Percentiles rank a stretch among this genome's conserved stretches.
Conservation (phyloP, 768 basidiomycete species). For the Boletales sp. region DNA sequence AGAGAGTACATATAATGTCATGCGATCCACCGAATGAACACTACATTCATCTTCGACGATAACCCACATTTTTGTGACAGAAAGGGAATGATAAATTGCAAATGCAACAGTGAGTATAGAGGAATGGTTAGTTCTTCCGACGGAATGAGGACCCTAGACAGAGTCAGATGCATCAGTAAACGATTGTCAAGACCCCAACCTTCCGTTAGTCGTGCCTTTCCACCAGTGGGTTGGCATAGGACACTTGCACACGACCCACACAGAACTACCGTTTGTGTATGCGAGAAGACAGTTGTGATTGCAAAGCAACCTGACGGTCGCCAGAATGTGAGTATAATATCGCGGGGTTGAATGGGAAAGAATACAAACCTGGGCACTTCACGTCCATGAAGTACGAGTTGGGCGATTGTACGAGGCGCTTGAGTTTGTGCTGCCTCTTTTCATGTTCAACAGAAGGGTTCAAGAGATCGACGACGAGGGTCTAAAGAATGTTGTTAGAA, state of each 20-base stretch:
- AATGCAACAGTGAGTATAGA: background rate
- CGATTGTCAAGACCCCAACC: constrained; percentile 50
- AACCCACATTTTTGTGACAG: no score
- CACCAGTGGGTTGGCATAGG: constrained; percentile 97
- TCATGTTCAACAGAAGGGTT: constrained; percentile 89
- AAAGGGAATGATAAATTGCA: background rate
- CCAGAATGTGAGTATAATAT: background rate
- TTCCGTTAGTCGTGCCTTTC: constrained; percentile 96
- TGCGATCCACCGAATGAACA: constrained; percentile 5
- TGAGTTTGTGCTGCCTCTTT: constrained; percentile 94
- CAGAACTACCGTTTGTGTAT: constrained; percentile 95
- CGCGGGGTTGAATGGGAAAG: background rate
- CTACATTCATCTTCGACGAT: background rate
- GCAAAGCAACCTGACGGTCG: constrained; percentile 73
- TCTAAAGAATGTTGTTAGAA: constrained; percentile 42
- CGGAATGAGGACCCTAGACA: constrained; percentile 93
- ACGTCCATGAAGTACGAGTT: constrained; percentile 99
- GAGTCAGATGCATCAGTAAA: constrained; percentile 2
- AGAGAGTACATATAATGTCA: constrained; percentile 10
- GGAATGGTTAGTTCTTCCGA: constrained; percentile 72
- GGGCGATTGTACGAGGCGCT: constrained; percentile 96
- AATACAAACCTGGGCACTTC: constrained; percentile 88
- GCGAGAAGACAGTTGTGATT: constrained; percentile 98
- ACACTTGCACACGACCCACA: constrained; percentile 92
- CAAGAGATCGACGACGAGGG: constrained; percentile 97